phyloP scores from a whole-genome alignment of 441 rosid genomes.

The Isatis lusitanica region DNA sequence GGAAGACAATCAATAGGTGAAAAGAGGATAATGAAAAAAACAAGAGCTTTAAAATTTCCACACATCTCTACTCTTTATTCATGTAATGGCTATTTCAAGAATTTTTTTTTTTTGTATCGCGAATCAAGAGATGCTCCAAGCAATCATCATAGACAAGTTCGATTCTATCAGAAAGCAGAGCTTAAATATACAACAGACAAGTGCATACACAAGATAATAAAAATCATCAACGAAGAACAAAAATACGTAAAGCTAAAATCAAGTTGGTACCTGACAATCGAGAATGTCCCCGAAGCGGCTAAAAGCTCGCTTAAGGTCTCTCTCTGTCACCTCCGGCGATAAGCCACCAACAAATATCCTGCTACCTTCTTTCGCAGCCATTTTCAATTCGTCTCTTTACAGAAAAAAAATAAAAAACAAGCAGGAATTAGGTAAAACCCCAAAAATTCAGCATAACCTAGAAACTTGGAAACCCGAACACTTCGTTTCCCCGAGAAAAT shows the following conservation, averaged over 20 bases:
- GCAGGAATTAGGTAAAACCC: not conserved
- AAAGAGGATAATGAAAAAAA: not conserved
- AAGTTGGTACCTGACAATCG: constrained; percentile 68
- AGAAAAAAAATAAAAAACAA: not conserved
- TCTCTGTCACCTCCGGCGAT: constrained; percentile 75
- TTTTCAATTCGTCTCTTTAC: constrained; percentile 7
- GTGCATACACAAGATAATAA: not conserved
- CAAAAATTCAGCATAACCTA: not conserved
- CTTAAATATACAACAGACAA: not conserved
- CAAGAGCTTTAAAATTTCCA: not conserved
- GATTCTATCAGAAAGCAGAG: not conserved
- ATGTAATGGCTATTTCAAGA: not conserved
- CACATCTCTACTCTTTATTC: not conserved
- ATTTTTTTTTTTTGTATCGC: not conserved
- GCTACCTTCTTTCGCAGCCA: constrained; percentile 79
- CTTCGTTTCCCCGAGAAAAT: not conserved
- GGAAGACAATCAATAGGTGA: constrained; percentile 11
- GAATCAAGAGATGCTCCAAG: not conserved
- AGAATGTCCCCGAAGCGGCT: constrained; percentile 79
- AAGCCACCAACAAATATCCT: constrained; percentile 91
- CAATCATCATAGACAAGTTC: no score
- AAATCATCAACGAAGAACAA: not conserved
- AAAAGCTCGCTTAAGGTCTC: constrained; percentile 83
- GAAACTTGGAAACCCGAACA: not conserved
- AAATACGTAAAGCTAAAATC: not conserved